These are phyloP conservation scores for Lepidium sativum DNA, from an alignment of 345 rosid genomes.

Conservation along the genomic window DNA sequence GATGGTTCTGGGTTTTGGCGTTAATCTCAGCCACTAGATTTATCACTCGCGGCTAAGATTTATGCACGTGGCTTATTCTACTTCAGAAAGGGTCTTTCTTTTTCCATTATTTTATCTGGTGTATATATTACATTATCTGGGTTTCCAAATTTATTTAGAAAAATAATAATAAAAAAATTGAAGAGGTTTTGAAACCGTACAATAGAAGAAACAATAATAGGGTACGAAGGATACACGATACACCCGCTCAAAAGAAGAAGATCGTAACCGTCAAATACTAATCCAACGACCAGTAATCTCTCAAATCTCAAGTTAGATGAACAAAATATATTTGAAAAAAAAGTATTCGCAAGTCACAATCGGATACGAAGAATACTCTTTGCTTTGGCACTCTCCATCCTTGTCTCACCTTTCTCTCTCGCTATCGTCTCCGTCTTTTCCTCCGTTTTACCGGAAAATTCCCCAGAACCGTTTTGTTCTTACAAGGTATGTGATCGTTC, in stretches of 20 bases:
- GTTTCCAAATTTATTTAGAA: too few relatives aligned
- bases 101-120: too few relatives aligned
- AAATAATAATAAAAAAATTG: too few relatives aligned
- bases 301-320: slow-evolving; percentile 16
- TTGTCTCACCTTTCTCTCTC: neutral
- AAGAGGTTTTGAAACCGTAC: neutral
- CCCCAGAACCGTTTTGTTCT: neutral
- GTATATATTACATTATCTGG: neutral
- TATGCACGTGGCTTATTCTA: slow-evolving; percentile 1
- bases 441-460: too few relatives aligned
- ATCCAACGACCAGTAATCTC: neutral
- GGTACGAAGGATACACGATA: neutral
- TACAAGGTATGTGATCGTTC: neutral
- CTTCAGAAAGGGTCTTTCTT: too few relatives aligned
- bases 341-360: slow-evolving; percentile 29
- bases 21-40: too few relatives aligned
- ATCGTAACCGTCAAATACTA: neutral
- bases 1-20: neutral
- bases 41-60: neutral
- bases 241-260: neutral
- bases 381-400: neutral
- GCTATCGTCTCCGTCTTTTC: slow-evolving; percentile 8
- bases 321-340: slow-evolving; percentile 14
- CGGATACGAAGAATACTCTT: slow-evolving; percentile 1
- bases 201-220: neutral